These are phyloP conservation scores for Leishmania aethiopica DNA, from an alignment of 208 protist species.

Conservation along the genomic window DNA sequence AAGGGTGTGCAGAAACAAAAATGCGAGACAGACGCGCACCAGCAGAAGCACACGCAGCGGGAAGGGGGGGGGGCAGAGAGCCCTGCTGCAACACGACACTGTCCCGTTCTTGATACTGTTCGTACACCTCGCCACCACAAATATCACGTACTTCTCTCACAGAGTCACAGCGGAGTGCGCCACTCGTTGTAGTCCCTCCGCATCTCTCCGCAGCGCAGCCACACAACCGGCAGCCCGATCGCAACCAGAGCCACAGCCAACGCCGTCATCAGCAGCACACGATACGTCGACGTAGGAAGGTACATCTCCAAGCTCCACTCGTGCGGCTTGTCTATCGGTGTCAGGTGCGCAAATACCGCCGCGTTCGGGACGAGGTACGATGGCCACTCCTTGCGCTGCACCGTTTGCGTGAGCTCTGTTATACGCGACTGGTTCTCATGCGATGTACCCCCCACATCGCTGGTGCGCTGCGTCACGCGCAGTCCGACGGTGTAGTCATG, in stretches of 20 bases:
- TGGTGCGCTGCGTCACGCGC: neutral
- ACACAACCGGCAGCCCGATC: constrained; percentile 60
- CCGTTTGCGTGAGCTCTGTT: neutral
- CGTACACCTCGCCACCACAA: neutral
- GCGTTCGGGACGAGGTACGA: constrained; percentile 74
- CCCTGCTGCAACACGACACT: neutral
- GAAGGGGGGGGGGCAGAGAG: neutral
- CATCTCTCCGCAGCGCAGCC: constrained; percentile 60
- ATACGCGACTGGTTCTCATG: neutral
- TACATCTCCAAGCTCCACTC: constrained; percentile 68
- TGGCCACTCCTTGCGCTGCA: constrained; percentile 43
- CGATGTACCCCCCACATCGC: neutral
- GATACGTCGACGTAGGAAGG: constrained; percentile 54
- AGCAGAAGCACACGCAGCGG: neutral
- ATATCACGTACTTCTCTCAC: neutral
- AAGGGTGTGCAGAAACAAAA: neutral
- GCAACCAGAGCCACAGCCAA: constrained; percentile 37
- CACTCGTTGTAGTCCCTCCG: constrained; percentile 55
- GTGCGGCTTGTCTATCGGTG: constrained; percentile 28
- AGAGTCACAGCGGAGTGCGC: constrained; percentile 28
- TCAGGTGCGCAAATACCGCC: constrained; percentile 51
- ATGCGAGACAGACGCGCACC: neutral
- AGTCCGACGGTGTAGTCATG: constrained; percentile 64
- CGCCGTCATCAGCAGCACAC: constrained; percentile 41
- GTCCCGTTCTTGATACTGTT: neutral